Evolutionary conservation across 768 basidiomycete species (phyloP), one percentile per base, ranked within the genome.

Genomic region (Lyophyllum shimeji): DNA sequence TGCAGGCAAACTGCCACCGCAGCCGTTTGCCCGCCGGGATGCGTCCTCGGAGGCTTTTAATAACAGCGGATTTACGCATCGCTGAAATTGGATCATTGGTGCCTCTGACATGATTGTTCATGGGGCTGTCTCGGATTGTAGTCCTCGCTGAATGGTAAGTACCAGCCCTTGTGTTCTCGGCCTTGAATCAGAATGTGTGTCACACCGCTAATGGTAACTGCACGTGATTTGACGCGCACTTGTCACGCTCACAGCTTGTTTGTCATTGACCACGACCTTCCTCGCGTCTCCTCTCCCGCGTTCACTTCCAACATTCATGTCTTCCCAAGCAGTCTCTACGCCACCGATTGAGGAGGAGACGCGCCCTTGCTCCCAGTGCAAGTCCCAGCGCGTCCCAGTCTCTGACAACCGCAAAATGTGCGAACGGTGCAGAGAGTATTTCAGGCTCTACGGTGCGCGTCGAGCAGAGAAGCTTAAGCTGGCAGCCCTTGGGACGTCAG

Each of bases 391-490:
- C 31, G 44, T 55, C 29, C 46, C 51, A 1, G 25, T 51, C 29
- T 33, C 40, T 4, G 50, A 52, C 11, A 0, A 21, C 5, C 24
- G n/a, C 33, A 60, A 53, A 23, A 42, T 12, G 51, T 60, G 59
- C 37, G 24, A 23, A 1, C 1, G 9, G 12, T 56, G 55, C 12
- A 37, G 55, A n/a, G 55, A 52, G 17, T 55, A 39, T 40, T 0
- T 1, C 1, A 40, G 33, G 42, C 13, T 42, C 8, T 4, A 7
- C 21, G 7, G 1, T 20, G 31, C 25, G 37, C 24, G 7, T 23
- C 37, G 11, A 0, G 24, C 29, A 12, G 13, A 24, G 12, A 50
- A 37, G 29, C 29, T 29, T 29, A 29, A 9, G 29, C 9, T 29
- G 29, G 29, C 29, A 29, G 4, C 29, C 4, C 29, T 29, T 29